phyloP scores from a whole-genome alignment of 2,329 filamentous ascomycete genomes.

The Claviceps maximensis region DNA sequence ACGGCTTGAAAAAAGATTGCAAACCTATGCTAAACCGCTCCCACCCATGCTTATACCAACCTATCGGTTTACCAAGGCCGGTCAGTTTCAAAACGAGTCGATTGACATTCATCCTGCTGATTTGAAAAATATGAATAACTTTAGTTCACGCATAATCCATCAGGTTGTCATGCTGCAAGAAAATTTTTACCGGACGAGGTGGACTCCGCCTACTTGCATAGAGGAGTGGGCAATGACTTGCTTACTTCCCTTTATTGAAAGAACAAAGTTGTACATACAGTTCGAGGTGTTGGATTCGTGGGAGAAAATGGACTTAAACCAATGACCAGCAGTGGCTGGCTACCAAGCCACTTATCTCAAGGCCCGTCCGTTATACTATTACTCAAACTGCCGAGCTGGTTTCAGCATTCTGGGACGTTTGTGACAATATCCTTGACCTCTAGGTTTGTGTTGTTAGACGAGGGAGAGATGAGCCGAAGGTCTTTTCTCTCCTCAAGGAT shows the following conservation, averaged over 20 bases:
- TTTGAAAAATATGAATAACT: background rate
- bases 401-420: background rate
- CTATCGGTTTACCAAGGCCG: background rate
- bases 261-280: background rate
- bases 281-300: background rate
- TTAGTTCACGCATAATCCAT: background rate
- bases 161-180: background rate
- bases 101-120: background rate
- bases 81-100: background rate
- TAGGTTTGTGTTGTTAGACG: background rate
- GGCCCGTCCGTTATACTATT: background rate
- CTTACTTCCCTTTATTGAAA: background rate
- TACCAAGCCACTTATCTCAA: background rate
- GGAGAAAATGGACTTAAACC: too few species aligned
- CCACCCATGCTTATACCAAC: background rate
- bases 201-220: background rate
- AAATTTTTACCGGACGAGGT: background rate
- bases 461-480: slow-evolving; percentile 1
- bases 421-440: background rate
- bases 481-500: background rate
- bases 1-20: background rate
- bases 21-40: background rate
- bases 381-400: background rate
- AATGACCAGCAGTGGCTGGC: background rate
- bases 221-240: background rate